Evolutionary conservation across 2,329 filamentous ascomycete species (phyloP).

Genomic region (Aspergillus persii): DNA sequence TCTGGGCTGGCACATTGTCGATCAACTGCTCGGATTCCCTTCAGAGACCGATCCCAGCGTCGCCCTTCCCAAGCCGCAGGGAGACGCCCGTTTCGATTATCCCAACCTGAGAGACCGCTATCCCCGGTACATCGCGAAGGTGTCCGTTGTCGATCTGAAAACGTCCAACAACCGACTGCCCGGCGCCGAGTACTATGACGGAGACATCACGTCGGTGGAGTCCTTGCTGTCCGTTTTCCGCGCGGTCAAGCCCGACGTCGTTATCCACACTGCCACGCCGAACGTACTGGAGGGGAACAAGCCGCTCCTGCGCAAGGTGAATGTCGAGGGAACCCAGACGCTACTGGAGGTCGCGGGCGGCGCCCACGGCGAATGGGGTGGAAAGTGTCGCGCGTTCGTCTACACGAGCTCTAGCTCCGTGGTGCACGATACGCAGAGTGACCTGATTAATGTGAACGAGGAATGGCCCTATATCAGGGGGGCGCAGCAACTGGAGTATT

Average conservation of each 20-base stretch:
- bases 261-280: slow-evolving; percentile 88
- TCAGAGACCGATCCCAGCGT: slow-evolving; percentile 43
- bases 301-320: slow-evolving; percentile 73
- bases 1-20: slow-evolving; percentile 77
- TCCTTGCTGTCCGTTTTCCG: slow-evolving; percentile 63
- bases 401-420: slow-evolving; percentile 90
- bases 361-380: slow-evolving; percentile 61
- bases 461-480: slow-evolving; percentile 73
- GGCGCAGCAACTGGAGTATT: slow-evolving; percentile 71
- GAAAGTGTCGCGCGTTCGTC: slow-evolving; percentile 67
- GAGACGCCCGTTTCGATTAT: slow-evolving; percentile 37
- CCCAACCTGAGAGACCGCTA: slow-evolving; percentile 40
- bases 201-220: slow-evolving; percentile 69
- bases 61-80: slow-evolving; percentile 35
- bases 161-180: slow-evolving; percentile 66
- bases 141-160: slow-evolving; percentile 71
- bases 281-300: slow-evolving; percentile 52
- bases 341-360: slow-evolving; percentile 68
- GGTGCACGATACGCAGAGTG: slow-evolving; percentile 73
- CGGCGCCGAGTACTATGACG: slow-evolving; percentile 67
- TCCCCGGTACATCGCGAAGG: slow-evolving; percentile 47
- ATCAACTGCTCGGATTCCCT: slow-evolving; percentile 64
- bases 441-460: slow-evolving; percentile 84
- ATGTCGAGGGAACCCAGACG: slow-evolving; percentile 79
- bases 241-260: slow-evolving; percentile 70